Conservation (phyloP, 106 monocot species). For the Hemerocallis citrina region DNA sequence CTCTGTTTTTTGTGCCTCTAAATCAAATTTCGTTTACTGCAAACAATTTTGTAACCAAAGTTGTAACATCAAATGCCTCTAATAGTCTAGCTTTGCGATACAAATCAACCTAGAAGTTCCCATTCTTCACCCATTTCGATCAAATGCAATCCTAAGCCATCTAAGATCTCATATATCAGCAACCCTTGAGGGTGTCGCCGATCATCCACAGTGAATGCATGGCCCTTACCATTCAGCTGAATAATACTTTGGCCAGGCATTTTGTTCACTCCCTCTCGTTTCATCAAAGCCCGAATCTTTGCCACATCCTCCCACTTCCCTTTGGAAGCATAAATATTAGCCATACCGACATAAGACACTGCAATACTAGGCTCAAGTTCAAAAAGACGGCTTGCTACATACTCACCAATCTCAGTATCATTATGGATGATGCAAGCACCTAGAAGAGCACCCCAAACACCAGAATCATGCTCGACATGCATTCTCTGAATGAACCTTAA, state of each 20-base stretch:
- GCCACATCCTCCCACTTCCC: constrained; percentile 46
- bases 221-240: constrained; percentile 36
- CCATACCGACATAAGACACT: constrained; percentile 51
- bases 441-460: constrained; percentile 56
- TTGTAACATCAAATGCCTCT: not conserved
- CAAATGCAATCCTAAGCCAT: constrained; percentile 14
- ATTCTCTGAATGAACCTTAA: constrained; percentile 28
- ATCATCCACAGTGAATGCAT: constrained; percentile 31
- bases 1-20: too few relatives aligned
- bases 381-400: constrained; percentile 45
- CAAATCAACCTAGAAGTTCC: not conserved
- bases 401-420: constrained; percentile 36
- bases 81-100: not conserved
- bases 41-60: too few relatives aligned
- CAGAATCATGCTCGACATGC: constrained; percentile 32
- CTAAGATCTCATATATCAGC: constrained; percentile 11
- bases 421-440: constrained; percentile 29
- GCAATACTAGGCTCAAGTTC: constrained; percentile 38
- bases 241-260: constrained; percentile 57
- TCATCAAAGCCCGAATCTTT: constrained; percentile 23
- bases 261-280: constrained; percentile 28
- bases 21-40: too few relatives aligned
- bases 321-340: constrained; percentile 54
- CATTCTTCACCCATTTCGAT: not conserved
- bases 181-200: constrained; percentile 15